Evolutionary conservation across 192 early-diverging fungal species (phyloP), one percentile per base, ranked within the genome.

Genomic region (Coemansia sp.): DNA sequence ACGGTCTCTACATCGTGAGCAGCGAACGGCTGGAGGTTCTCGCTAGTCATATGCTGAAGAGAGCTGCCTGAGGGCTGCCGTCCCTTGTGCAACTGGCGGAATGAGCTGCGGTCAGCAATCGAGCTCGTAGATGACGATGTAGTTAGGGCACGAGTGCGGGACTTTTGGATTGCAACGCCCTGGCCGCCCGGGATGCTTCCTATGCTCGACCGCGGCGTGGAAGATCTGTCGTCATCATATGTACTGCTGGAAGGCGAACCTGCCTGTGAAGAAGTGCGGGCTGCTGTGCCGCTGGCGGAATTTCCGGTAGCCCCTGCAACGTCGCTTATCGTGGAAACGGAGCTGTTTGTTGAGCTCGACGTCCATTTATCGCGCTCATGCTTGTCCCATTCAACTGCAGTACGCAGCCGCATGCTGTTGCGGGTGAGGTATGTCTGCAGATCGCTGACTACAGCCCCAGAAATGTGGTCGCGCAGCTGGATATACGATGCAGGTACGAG

Each of bases 401-500:
- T 63, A 53, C 70, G 70, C 62, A 83, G 68, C 4, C 71, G 70
- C 61, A 81, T 63, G 62, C 70, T 68, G 65, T 79, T 48, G 64
- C 58, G 59, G 15, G 59, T 56, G 34, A 78, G 84, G 51, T 89
- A 78, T 60, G 88, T 84, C n/a, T 72, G 74, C 58, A 92, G 85
- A 71, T 89, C 86, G 57, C 60, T 56, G 55, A 92, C 85, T 6
- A 85, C 77, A 21, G 82, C 82, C 13, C 91, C 90, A 7, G 90
- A 87, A 10, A 74, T 64, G 65, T 84, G 83, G 76, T 92, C 90
- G 46, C 85, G 82, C 71, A 92, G 85, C 71, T 91, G 85, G 25
- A 92, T 80, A 86, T 88, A 92, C 30, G 86, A 83, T 7, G 90
- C 86, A 10, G 91, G 91, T 65, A 92, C 90, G 51, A 92, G 74